phyloP scores from a whole-genome alignment of 2,329 filamentous ascomycete species.

The Macrophomina tecta region DNA sequence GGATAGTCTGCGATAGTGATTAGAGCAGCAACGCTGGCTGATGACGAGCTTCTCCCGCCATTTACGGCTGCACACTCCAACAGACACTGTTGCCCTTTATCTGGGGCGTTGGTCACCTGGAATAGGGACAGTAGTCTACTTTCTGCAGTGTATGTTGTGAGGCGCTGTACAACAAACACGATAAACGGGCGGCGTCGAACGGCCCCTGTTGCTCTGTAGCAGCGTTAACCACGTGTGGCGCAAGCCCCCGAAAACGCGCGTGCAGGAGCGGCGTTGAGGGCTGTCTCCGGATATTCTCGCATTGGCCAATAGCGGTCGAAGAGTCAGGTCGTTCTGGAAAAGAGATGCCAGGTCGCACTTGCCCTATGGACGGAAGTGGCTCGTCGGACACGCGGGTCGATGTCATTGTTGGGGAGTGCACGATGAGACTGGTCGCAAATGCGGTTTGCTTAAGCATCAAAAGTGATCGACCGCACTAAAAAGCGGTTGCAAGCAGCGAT shows the following conservation, averaged over 20 bases:
- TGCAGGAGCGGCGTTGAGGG: constrained; percentile 8
- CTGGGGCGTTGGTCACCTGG: constrained; percentile 20
- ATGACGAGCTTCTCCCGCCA: not conserved
- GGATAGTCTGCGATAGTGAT: not conserved
- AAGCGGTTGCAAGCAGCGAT: not conserved
- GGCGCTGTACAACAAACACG: constrained; percentile 5
- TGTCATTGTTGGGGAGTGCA: constrained; percentile 8
- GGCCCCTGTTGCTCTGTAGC: constrained; percentile 7
- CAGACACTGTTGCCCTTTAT: not conserved
- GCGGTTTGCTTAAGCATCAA: not conserved
- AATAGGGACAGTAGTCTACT: constrained; percentile 13
- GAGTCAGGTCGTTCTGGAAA: not conserved
- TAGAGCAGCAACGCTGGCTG: not conserved
- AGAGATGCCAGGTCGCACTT: not conserved
- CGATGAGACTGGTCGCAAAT: constrained; percentile 17
- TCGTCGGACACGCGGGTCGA: constrained; percentile 17
- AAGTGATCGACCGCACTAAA: constrained; percentile 12
- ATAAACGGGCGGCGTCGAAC: not conserved
- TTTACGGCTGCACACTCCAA: not conserved
- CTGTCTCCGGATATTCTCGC: not conserved
- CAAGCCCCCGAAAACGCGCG: constrained; percentile 2
- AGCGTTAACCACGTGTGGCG: constrained; percentile 1
- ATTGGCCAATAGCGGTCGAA: not conserved
- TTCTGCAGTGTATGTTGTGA: constrained; percentile 1
- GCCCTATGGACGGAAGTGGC: constrained; percentile 11